Conservation (phyloP, 2,329 filamentous ascomycete genomes). For the Penicillium sp. region DNA sequence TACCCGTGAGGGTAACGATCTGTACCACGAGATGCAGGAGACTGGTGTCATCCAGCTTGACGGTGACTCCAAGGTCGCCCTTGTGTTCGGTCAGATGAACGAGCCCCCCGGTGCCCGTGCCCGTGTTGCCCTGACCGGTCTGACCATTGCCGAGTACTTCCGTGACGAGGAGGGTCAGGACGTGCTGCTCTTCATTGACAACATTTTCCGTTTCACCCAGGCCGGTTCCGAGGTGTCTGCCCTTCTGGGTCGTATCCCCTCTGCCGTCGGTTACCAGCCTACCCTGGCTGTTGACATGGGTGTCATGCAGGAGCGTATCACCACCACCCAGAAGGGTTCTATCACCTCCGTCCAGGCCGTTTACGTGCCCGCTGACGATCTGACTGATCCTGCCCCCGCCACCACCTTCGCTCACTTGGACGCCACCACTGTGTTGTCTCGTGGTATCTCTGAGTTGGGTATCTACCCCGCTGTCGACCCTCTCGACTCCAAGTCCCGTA, state of each 20-base stretch:
- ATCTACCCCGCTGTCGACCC: slow-evolving; percentile 99
- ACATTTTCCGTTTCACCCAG: slow-evolving; percentile 99
- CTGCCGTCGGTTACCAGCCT: slow-evolving; percentile 99
- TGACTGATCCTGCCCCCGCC: slow-evolving; percentile 99
- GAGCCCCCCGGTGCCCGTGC: slow-evolving; percentile 99
- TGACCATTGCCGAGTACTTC: slow-evolving; percentile 70
- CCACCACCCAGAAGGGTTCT: slow-evolving; percentile 98
- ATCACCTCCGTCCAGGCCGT: slow-evolving; percentile 99
- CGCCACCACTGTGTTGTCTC: slow-evolving; percentile 99
- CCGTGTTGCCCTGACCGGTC: slow-evolving; percentile 96
- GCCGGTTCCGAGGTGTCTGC: slow-evolving; percentile 99
- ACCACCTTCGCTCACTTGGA: slow-evolving; percentile 99
- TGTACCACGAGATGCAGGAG: slow-evolving; percentile 99
- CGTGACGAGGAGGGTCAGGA: slow-evolving; percentile 79
- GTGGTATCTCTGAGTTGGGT: slow-evolving; percentile 99
- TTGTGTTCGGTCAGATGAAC: slow-evolving; percentile 99
- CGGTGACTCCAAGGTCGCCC: slow-evolving; percentile 97
- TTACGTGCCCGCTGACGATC: slow-evolving; percentile 99
- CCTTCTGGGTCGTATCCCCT: slow-evolving; percentile 98
- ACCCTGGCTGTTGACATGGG: slow-evolving; percentile 99
- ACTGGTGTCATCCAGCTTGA: slow-evolving; percentile 99
- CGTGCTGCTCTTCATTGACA: slow-evolving; percentile 99
- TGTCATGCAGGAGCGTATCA: slow-evolving; percentile 99
- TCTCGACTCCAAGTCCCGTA: slow-evolving; percentile 98
- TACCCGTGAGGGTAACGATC: slow-evolving; percentile 99